Evolutionary conservation across 2,329 filamentous ascomycete species (phyloP), one percentile per base, ranked within the genome.

Genomic region (Aspergillus pseudonomiae): DNA sequence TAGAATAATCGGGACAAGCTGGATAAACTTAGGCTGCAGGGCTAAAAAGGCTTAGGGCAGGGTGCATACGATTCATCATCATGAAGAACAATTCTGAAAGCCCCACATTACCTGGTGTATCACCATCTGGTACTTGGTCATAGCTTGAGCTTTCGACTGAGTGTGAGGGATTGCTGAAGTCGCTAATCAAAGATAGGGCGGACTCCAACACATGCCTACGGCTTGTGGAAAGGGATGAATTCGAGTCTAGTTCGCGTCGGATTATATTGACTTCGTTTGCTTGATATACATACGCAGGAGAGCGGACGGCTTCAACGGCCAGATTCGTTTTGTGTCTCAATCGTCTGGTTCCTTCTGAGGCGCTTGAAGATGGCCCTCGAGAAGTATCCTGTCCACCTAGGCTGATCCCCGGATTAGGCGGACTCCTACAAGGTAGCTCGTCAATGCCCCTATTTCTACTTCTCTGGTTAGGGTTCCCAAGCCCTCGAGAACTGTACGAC

Each of bases 171-270:
- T 57, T 45, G 41, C 45, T 57, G 21, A 57, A 57, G 21, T 57
- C 26, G 19, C 55, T 21, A 32, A 57, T 57, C 19, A 57, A 46
- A 9, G 55, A 57, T 24, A 57, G 30, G 6, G 55, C 55, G 14
- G 55, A 57, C 34, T 57, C 55, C 9, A 57, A 19, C 24, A 57
- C 55, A 19, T 32, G 55, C 55, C 55, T 46, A 21, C 55, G 55
- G 14, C 55, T 36, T 21, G 28, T 45, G 2, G 55, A 57, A 21
- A 57, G 55, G 12, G 55, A 57, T 10, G 39, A 21, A 16, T 46
- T 57, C 7, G 19, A 46, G 21, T 57, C 55, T 34, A 57, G 19
- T 57, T 57, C 55, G 16, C 55, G 32, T 16, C 39, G 55, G 10
- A 57, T 57, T n/a, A 57, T 57, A 28, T 28, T 57, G 24, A 50